phyloP scores from a whole-genome alignment of 2,329 filamentous ascomycete genomes.

The Epichloe hybrida region DNA sequence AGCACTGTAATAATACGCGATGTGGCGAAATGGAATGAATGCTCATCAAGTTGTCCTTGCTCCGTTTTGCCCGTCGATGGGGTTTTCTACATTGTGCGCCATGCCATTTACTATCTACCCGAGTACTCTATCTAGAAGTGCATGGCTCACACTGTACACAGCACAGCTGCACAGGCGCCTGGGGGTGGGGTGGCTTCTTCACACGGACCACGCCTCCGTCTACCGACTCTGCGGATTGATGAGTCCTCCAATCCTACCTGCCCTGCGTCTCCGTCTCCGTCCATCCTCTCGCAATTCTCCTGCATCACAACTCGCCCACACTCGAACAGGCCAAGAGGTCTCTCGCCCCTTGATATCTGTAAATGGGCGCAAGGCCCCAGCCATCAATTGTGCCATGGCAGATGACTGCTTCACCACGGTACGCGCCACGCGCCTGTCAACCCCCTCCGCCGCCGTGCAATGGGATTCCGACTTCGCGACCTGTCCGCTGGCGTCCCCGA shows the following conservation, averaged over 20 bases:
- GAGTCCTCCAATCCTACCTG: neutral
- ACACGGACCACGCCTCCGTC: neutral
- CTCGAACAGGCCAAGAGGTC: neutral
- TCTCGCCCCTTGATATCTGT: conserved; percentile 10
- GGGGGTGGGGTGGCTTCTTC: too few relatives aligned
- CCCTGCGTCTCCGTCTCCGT: neutral
- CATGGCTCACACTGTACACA: too few relatives aligned
- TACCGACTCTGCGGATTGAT: conserved; percentile 2
- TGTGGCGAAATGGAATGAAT: too few relatives aligned
- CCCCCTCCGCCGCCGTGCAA: neutral
- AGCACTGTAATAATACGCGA: too few relatives aligned
- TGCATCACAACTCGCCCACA: neutral
- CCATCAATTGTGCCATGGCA: conserved; percentile 35
- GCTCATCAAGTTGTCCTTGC: too few relatives aligned
- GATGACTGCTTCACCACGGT: conserved; percentile 30
- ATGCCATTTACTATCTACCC: too few relatives aligned
- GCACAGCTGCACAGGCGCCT: too few relatives aligned
- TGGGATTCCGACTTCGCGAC: neutral
- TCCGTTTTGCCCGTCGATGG: too few relatives aligned
- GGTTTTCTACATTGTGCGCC: too few relatives aligned
- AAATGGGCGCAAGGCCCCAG: conserved; percentile 30
- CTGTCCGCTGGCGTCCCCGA: neutral
- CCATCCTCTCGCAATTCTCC: neutral
- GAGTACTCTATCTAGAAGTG: too few relatives aligned
- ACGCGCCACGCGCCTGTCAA: conserved; percentile 13